These are phyloP conservation scores for Lactarius sanguifluus DNA, from an alignment of 768 basidiomycete genomes.

Conservation along the genomic window DNA sequence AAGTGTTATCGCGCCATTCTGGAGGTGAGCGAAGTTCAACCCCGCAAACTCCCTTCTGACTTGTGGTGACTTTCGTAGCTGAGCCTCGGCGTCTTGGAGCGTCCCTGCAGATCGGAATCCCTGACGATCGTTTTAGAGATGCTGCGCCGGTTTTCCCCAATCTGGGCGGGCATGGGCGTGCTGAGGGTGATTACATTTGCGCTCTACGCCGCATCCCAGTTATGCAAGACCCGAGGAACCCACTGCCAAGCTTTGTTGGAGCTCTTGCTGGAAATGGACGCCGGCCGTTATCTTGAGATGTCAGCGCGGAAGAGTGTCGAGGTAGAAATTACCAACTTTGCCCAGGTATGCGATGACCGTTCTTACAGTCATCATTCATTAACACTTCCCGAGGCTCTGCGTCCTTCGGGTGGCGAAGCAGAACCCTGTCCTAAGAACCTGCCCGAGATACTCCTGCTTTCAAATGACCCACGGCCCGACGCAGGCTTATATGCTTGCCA, in stretches of 20 bases:
- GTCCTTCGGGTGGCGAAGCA: constrained; percentile 39
- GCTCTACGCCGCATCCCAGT: constrained; percentile 60
- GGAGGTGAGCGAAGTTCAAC: constrained; percentile 47
- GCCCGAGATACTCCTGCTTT: constrained; percentile 69
- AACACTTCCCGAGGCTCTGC: constrained; percentile 39
- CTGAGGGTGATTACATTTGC: constrained; percentile 54
- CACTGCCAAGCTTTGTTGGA: constrained; percentile 65
- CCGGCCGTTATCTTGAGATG: constrained; percentile 52
- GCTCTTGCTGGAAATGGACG: constrained; percentile 64
- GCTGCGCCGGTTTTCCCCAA: constrained; percentile 65
- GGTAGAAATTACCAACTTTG: constrained; percentile 60
- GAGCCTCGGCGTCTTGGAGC: constrained; percentile 47
- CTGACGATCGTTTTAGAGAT: constrained; percentile 66
- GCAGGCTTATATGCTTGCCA: constrained; percentile 71
- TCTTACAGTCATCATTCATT: not conserved
- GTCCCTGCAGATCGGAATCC: constrained; percentile 50
- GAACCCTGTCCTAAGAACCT: constrained; percentile 41
- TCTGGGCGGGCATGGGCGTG: constrained; percentile 78
- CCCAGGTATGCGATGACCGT: constrained; percentile 47
- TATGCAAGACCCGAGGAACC: constrained; percentile 62
- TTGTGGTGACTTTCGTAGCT: constrained; percentile 32
- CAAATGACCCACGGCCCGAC: constrained; percentile 54
- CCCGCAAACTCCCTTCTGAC: not conserved
- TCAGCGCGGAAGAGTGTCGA: constrained; percentile 58
- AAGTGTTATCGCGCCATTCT: constrained; percentile 68